Evolutionary conservation across 2,329 filamentous ascomycete genomes (phyloP), one percentile per base, ranked within the genome.

Genomic region (Scytalidium lignicola): DNA sequence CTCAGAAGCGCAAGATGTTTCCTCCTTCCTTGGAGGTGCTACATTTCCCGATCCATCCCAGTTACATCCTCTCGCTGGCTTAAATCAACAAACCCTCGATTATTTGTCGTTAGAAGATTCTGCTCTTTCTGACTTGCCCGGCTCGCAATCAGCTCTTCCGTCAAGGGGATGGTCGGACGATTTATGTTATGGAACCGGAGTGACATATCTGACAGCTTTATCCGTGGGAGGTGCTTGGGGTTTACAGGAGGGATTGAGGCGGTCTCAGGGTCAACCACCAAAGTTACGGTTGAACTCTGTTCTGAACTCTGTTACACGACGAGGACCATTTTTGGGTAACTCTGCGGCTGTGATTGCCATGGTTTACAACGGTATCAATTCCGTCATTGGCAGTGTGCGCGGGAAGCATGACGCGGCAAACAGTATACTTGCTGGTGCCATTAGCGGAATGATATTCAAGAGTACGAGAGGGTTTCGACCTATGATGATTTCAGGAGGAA

Each of bases 111-210:
- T 99, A 64, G 93, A 99, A 72, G 95, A 99, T 67, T 88, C 90
- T 44, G 82, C 85, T 22, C 82, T 96, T 51, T 90, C 90, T 54
- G 85, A 95, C 63, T 79, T 95, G 18, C 90, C 91, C 44, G 91
- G 90, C 63, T 80, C 84, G 51, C 87, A 88, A 67, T 95, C 92
- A 41, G 86, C 91, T 48, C 80, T 99, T 48, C 93, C 95, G 41
- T 96, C 91, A 49, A 86, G 93, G 68, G 93, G 93, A 67, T 99
- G 95, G 83, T 95, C 91, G 53, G 93, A 99, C 67, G 93, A 99
- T 69, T 82, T 99, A 52, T 97, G 93, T 73, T 99, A 99, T 69
- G 93, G 95, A 64, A 95, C 93, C 19, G 93, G 93, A 61, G 85
- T 92, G 54, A 96, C 90, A 65, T 99, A 99, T 67, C 76, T 99